phyloP scores from a whole-genome alignment of 257 asterid species.

The Solanum verrucosum region DNA sequence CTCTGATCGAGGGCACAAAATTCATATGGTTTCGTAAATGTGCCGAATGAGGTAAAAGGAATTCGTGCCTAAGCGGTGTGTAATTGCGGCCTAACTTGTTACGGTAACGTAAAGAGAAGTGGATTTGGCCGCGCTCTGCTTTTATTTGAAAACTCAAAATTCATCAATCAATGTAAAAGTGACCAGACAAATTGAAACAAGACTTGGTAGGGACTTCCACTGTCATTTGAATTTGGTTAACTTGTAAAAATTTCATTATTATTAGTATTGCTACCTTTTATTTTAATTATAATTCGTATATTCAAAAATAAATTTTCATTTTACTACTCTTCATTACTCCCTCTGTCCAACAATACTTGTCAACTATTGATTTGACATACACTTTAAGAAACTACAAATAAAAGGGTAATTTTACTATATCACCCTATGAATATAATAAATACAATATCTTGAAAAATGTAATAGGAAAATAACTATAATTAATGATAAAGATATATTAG shows the following conservation, averaged over 20 bases:
- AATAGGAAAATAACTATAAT: rapidly evolving
- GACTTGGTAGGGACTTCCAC: neutral
- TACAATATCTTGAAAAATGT: no score
- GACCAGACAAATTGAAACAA: neutral
- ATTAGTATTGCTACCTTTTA: neutral
- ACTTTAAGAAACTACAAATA: no score
- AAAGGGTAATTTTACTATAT: no score
- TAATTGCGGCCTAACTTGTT: neutral
- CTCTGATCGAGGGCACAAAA: no score
- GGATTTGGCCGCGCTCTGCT: neutral
- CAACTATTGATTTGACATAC: no score
- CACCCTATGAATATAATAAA: no score
- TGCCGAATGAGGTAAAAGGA: no score
- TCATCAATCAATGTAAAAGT: neutral
- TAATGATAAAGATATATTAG: no score
- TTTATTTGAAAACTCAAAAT: neutral
- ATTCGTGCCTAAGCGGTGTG: neutral
- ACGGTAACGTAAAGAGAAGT: neutral
- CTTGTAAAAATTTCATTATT: neutral
- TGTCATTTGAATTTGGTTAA: neutral
- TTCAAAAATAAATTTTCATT: no score
- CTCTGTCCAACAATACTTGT: no score
- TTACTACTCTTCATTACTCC: neutral
- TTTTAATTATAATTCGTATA: neutral
- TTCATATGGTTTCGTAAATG: neutral